Percentiles rank a stretch among this genome's conserved stretches.
Evolutionary conservation across 805 yeast species (phyloP).

Genomic region (Cyberlindnera mrakii): DNA sequence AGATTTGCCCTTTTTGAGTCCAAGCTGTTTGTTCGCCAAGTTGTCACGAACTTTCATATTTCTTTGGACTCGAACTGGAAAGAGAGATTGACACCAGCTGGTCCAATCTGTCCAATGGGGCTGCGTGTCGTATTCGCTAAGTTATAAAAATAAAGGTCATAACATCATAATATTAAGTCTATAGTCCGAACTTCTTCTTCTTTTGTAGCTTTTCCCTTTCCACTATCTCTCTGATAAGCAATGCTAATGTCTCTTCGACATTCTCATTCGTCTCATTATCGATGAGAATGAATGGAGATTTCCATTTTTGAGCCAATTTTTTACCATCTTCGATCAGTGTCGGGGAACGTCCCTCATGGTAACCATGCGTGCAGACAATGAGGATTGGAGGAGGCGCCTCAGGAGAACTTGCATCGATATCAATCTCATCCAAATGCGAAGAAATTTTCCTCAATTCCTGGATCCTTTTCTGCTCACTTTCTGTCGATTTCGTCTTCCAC

Average conservation of each 20-base stretch:
- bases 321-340: conserved; percentile 51
- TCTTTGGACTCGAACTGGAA: conserved; percentile 37
- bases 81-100: conserved; percentile 49
- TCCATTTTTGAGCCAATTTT: conserved; percentile 53
- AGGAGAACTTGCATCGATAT: conserved; percentile 31
- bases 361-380: conserved; percentile 58
- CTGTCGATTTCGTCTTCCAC: conserved; percentile 39
- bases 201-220: conserved; percentile 35
- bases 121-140: conserved; percentile 16
- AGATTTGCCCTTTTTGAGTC: conserved; percentile 45
- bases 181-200: conserved; percentile 7
- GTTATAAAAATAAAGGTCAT: neutral
- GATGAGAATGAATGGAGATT: conserved; percentile 57
- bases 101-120: conserved; percentile 46
- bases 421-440: conserved; percentile 26
- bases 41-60: conserved; percentile 33
- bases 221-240: conserved; percentile 53
- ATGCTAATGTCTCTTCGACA: conserved; percentile 51
- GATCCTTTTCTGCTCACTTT: conserved; percentile 26
- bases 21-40: conserved; percentile 31
- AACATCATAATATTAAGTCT: neutral
- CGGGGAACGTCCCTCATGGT: conserved; percentile 56
- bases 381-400: conserved; percentile 58
- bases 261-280: conserved; percentile 45
- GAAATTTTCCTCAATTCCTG: conserved; percentile 26